A percentile compares a stretch with the other conserved stretches of the same genome.
Conservation (phyloP, 192 early-diverging fungal genomes). For the Linnemannia exigua region DNA sequence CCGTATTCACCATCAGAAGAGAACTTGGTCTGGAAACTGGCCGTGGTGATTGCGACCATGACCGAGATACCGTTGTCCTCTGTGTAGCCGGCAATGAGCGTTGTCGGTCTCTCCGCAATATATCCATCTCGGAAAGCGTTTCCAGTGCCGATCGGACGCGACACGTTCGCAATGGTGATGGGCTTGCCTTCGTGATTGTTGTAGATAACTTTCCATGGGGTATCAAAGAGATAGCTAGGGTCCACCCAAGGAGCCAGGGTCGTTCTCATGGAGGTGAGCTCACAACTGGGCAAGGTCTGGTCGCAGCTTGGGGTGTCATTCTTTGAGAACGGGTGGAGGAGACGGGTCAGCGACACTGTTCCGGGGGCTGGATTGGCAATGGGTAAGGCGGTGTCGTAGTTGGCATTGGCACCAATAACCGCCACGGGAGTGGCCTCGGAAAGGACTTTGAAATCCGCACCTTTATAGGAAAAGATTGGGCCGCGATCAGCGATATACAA, state of each 20-base stretch:
- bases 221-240: neutral
- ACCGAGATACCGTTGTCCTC: constrained; percentile 9
- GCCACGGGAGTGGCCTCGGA: constrained; percentile 1
- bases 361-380: neutral
- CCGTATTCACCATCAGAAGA: neutral
- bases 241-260: constrained; percentile 2
- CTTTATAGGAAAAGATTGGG: neutral
- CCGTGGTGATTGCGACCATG: constrained; percentile 13
- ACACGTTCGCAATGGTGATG: constrained; percentile 5
- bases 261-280: constrained; percentile 7
- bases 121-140: constrained; percentile 1
- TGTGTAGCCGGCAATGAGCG: neutral
- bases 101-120: constrained; percentile 13
- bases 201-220: constrained; percentile 7
- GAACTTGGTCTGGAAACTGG: constrained; percentile 6
- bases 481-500: neutral
- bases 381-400: neutral
- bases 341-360: constrained; percentile 12
- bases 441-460: constrained; percentile 6
- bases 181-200: constrained; percentile 9
- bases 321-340: constrained; percentile 4
- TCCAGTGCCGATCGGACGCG: neutral
- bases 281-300: constrained; percentile 3
- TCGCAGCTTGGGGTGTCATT: constrained; percentile 8
- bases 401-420: constrained; percentile 6